Evolutionary conservation across 805 yeast genomes (phyloP).

Genomic region (Saturnispora kantuleensis): DNA sequence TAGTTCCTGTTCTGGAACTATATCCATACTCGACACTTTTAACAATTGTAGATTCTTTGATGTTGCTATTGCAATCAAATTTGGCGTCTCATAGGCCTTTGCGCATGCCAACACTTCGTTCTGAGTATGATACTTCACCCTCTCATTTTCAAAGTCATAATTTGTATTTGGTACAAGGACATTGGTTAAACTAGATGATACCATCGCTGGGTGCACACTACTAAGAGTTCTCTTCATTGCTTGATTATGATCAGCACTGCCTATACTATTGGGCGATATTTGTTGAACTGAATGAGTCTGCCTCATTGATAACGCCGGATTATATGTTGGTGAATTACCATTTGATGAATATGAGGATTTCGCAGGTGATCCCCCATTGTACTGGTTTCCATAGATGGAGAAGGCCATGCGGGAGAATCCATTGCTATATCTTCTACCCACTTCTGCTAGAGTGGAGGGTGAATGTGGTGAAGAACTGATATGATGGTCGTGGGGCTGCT

Average conservation of each 20-base stretch:
- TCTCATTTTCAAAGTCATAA: slow-evolving; percentile 16
- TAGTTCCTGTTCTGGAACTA: slow-evolving; percentile 28
- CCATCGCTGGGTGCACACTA: too few species aligned
- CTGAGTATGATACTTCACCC: slow-evolving; percentile 22
- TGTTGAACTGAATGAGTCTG: slow-evolving; percentile 11
- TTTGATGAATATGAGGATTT: slow-evolving; percentile 5
- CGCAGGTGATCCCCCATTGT: slow-evolving; percentile 2
- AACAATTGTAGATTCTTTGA: slow-evolving; percentile 32
- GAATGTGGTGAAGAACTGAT: slow-evolving; percentile 11
- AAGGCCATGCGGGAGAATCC: slow-evolving; percentile 46
- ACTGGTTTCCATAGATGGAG: slow-evolving; percentile 41
- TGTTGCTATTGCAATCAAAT: slow-evolving; percentile 33
- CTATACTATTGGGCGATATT: background rate
- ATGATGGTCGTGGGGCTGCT: background rate
- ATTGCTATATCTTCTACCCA: slow-evolving; percentile 24
- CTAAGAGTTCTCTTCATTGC: too few species aligned
- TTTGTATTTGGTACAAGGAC: slow-evolving; percentile 12
- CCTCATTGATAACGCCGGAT: slow-evolving; percentile 7
- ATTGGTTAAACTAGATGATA: too few species aligned
- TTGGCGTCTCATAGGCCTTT: slow-evolving; percentile 26
- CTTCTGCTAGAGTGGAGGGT: slow-evolving; percentile 17
- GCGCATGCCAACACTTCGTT: slow-evolving; percentile 29
- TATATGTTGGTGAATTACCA: background rate
- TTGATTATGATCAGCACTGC: background rate
- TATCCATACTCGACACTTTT: slow-evolving; percentile 25